Base-by-base conservation (phyloP, 768 basidiomycete species). In the Leucosporidium scottii region DNA sequence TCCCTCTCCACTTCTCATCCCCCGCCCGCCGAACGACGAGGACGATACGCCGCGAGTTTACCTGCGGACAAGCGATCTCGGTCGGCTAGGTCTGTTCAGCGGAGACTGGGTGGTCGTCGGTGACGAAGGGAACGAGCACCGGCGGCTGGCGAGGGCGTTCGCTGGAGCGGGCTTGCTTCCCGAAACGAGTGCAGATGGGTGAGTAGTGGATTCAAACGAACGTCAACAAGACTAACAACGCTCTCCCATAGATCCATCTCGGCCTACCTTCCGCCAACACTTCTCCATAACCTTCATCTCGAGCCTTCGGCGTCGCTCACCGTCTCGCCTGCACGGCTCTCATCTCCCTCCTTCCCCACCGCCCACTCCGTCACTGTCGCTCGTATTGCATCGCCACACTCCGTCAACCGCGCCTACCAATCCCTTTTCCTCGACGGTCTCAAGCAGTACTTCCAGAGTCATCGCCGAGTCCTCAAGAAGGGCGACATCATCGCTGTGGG, bases 331-430 rank as follows among this genome's bases (percentile, higher is more conserved):
- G 30, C 23, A 54, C 51, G 50, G 27, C 25, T 48, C 59, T 49
- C 57, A 59, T 67, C 27, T 30, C 59, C 30, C 53, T 36, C 59
- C 17, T 30, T 92, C 34, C 90, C 91, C 3, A 83, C 78, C 25
- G 92, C 91, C 10, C 81, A 79, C 62, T 80, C 84, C 1, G 79
- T 93, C 27, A 89, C 87, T 1, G 80, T 96, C 61, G 88, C 90
- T 2, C 85, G 90, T n/a, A 81, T 96, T 10, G 85, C 88, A 0
- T 89, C 90, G 0, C 86, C 89, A 1, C 78, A 85, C 63, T 85
- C 89, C 2, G 85, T 82, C 18, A 84, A 85, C 76, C 84, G 85
- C 53, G 76, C 78, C 39, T 87, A 87, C 74, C 88, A 91, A 74
- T 74, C 81, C 0, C 74, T 84, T 9, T 85, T 87, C 74, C 75